Evolutionary conservation across 1,284 basidiomycete species (phyloP).

Genomic region (Moesziomyces sp.): DNA sequence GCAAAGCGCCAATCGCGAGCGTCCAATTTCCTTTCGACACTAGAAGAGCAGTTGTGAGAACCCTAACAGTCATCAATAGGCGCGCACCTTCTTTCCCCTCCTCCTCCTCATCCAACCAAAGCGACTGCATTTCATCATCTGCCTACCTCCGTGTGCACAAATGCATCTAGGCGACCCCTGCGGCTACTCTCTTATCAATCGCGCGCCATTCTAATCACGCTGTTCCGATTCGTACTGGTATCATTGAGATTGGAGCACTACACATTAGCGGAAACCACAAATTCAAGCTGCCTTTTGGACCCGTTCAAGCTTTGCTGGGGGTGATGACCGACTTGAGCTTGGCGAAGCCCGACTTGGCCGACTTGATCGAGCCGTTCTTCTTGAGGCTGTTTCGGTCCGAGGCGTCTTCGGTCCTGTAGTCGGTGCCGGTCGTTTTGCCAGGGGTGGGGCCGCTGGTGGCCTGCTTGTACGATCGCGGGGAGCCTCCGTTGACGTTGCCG

Average conservation of each 20-base stretch:
- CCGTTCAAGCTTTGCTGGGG: constrained; percentile 23
- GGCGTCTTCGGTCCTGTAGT: constrained; percentile 32
- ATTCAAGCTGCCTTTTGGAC: no score
- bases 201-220: no score
- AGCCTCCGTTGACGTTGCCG: constrained; percentile 16
- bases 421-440: constrained; percentile 20
- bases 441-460: constrained; percentile 6
- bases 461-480: constrained; percentile 9
- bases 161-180: no score
- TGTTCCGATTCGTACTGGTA: not conserved
- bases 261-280: not conserved
- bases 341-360: constrained; percentile 31
- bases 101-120: no score
- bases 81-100: no score
- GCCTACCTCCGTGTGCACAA: no score
- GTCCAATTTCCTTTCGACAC: not conserved
- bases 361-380: constrained; percentile 38
- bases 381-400: constrained; percentile 17
- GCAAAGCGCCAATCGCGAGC: no score
- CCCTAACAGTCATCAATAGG: no score
- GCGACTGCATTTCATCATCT: no score
- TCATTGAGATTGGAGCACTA: constrained; percentile 2
- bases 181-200: not conserved
- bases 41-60: no score
- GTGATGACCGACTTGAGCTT: constrained; percentile 44